Evolutionary conservation across 129 eudicot genomes (phyloP).

Genomic region (Centaurea solstitialis): DNA sequence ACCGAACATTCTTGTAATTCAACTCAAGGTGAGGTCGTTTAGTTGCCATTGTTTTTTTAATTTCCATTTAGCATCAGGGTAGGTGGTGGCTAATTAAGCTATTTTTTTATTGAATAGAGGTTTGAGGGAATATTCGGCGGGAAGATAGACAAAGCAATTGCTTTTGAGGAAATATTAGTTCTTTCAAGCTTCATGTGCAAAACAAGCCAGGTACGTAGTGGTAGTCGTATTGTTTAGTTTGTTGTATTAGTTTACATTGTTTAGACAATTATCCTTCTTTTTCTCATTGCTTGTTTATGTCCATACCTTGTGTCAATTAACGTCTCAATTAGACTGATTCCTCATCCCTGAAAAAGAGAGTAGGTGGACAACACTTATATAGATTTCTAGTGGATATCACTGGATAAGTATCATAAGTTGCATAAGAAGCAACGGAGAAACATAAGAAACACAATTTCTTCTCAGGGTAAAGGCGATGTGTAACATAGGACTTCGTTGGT

Average conservation of each 20-base stretch:
- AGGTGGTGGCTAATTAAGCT: conserved; percentile 19
- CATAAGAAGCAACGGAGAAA: not conserved
- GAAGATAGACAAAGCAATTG: conserved; percentile 82
- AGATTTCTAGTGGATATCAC: not conserved
- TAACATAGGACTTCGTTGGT: not conserved
- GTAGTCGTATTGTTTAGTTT: not conserved
- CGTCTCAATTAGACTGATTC: not conserved
- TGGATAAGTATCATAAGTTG: not conserved
- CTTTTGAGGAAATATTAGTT: conserved; percentile 77
- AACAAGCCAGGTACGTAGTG: conserved; percentile 69
- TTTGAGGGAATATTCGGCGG: conserved; percentile 87
- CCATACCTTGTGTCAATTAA: not conserved
- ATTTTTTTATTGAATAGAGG: conserved; percentile 52
- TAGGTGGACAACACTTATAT: not conserved
- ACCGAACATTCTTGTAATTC: conserved; percentile 94
- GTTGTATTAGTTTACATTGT: not conserved
- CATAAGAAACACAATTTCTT: not conserved
- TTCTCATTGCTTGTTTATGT: not conserved
- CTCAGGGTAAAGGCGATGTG: not conserved
- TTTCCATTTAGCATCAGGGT: conserved; percentile 1
- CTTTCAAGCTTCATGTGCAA: conserved; percentile 96
- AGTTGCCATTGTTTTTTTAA: not conserved
- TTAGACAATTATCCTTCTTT: not conserved
- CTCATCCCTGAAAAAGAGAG: not conserved
- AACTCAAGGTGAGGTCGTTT: conserved; percentile 66